Evolutionary conservation across 345 rosid species (phyloP), one percentile per base, ranked within the genome.

Genomic region (Rhodamnia rubescens): DNA sequence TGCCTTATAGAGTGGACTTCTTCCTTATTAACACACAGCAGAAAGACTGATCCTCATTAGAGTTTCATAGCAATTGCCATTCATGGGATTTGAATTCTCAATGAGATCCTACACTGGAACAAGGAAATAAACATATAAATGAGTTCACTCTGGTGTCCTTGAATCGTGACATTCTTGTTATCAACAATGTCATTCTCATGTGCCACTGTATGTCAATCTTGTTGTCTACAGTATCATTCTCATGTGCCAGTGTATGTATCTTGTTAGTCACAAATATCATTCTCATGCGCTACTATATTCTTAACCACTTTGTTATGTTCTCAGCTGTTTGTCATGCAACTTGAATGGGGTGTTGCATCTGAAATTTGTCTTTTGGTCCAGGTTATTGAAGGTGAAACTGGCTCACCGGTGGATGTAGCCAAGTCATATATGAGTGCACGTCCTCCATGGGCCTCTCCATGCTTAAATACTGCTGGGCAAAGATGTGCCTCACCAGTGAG

Each of bases 321-420:
- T 69, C 78, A 69, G 78, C 78, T 18, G 26, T 44, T 36, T 9
- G 78, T 69, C 78, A 32, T 69, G 78, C 7, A 11, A 36, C 78
- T 36, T 69, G 78, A 69, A 69, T 36, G 26, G 21, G 78, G 78
- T 69, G 44, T 69, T 69, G 24, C 85, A 64, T 84, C n/a, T 84
- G 64, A 61, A 84, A 53, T 27, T 55, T 50, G n/a, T 29, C 84
- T 27, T 82, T 82, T 82, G 84, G 78, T 85, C 83, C 93, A 94
- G 99, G 90, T 86, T 36, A 83, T 85, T 64, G 94, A 90, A 87
- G 93, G 87, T 84, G 95, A 93, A 86, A 87, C 54, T 29, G 95
- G 95, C 49, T 95, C 98, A 59, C 99, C 98, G 18, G 96, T 91
- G 80, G 94, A 94, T 82, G 52, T 95, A 90, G 98, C 98, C 88